Conservation (phyloP, 352 stramenopile genomes). For the Pythium utonaiense region DNA sequence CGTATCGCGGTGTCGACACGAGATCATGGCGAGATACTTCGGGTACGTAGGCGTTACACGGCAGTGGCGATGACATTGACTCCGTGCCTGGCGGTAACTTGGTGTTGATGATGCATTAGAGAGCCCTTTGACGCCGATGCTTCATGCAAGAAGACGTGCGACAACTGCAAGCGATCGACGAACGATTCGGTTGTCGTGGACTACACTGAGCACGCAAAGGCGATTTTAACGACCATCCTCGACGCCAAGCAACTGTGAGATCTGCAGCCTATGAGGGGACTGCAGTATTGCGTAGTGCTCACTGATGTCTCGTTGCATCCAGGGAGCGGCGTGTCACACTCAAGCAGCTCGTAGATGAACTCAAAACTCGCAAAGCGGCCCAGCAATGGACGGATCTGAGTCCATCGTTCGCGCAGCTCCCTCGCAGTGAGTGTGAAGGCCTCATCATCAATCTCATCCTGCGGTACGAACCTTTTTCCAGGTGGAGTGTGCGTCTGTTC, state of each 20-base stretch:
- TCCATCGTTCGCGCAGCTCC: conserved; percentile 33
- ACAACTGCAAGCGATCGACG: conserved; percentile 42
- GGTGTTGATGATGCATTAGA: no score
- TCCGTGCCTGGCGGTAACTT: no score
- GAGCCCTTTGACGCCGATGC: conserved; percentile 32
- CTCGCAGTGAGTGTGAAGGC: conserved; percentile 40
- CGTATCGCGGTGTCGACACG: conserved; percentile 19
- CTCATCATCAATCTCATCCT: conserved; percentile 53
- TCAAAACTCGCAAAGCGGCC: conserved; percentile 45
- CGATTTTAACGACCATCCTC: conserved; percentile 40
- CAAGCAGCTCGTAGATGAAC: conserved; percentile 70
- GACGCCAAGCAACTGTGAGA: conserved; percentile 49
- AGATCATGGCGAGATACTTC: conserved; percentile 45
- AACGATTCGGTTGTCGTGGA: conserved; percentile 27
- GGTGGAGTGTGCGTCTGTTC: no score
- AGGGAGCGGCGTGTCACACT: conserved; percentile 64
- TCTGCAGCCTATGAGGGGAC: background rate
- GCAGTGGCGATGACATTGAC: no score
- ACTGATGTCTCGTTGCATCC: no score
- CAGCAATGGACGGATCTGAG: conserved; percentile 36
- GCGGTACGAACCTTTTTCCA: conserved; percentile 18
- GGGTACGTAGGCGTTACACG: no score
- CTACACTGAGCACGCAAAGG: conserved; percentile 47
- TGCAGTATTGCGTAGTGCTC: no score
- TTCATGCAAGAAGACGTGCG: conserved; percentile 43